Percentiles rank a stretch among this genome's conserved stretches.
phyloP scores from a whole-genome alignment of 1,284 basidiomycete genomes.

The Ceratobasidium sp. region DNA sequence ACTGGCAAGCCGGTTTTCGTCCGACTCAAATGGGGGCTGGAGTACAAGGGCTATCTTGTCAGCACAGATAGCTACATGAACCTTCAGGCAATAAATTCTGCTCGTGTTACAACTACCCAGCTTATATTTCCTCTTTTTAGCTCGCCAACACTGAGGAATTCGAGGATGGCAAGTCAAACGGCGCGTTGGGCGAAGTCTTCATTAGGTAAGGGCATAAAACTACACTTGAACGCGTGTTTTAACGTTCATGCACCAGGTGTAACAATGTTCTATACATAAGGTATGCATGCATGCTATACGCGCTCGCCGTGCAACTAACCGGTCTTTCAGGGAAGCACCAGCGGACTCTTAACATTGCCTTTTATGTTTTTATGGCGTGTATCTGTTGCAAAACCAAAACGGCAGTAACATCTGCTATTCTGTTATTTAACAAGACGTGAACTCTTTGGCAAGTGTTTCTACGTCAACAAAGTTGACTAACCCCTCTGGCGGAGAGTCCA shows the following conservation, averaged over 20 bases:
- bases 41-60: conserved; percentile 99
- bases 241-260: conserved; percentile 56
- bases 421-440: background rate
- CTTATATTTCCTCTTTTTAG: conserved; percentile 54
- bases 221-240: background rate
- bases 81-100: conserved; percentile 73
- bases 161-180: conserved; percentile 95
- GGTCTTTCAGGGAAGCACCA: conserved; percentile 42
- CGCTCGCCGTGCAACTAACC: background rate
- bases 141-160: conserved; percentile 98
- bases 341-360: conserved; percentile 29
- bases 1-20: conserved; percentile 97
- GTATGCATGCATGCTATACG: conserved; percentile 44
- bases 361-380: conserved; percentile 16
- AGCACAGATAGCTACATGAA: conserved; percentile 99
- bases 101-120: background rate
- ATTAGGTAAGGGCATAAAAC: conserved; percentile 71
- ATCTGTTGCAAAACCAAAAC: conserved; percentile 22
- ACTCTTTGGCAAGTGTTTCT: conserved; percentile 18
- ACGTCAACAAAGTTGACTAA: conserved; percentile 17
- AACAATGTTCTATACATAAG: conserved; percentile 92
- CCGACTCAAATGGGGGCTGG: conserved; percentile 97
- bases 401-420: background rate
- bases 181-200: conserved; percentile 97
- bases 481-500: conserved; percentile 9